A percentile compares a stretch with the other conserved stretches of the same genome.
Conservation (phyloP, 108 stramenopile genomes). For the Skeletonema menzelii region DNA sequence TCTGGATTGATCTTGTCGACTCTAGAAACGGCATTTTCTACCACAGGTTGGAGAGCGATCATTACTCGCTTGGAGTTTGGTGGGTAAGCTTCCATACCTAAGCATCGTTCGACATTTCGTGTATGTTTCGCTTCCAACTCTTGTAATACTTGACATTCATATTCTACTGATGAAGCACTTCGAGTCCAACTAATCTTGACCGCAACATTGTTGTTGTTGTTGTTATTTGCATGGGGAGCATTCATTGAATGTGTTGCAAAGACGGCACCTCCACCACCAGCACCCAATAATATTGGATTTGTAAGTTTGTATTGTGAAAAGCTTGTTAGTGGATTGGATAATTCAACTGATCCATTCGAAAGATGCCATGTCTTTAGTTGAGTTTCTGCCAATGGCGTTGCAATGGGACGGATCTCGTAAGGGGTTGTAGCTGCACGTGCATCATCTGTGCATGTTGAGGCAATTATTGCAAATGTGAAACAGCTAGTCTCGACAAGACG, state of each 20-base stretch:
- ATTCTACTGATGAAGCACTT: constrained; percentile 45
- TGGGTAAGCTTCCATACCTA: constrained; percentile 35
- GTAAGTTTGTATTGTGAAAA: constrained; percentile 8
- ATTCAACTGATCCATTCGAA: background rate
- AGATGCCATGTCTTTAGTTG: background rate
- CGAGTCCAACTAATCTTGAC: constrained; percentile 58
- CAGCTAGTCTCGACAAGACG: background rate
- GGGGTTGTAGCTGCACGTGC: background rate
- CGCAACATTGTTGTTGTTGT: constrained; percentile 6
- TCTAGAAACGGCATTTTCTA: constrained; percentile 27
- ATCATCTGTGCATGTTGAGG: background rate
- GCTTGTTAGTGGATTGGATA: background rate
- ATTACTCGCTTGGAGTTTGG: constrained; percentile 37
- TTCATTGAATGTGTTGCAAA: constrained; percentile 8
- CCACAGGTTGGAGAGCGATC: constrained; percentile 48
- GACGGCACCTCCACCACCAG: constrained; percentile 40
- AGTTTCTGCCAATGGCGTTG: background rate
- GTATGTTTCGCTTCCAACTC: constrained; percentile 35
- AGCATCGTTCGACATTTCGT: constrained; percentile 45
- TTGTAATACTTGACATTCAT: constrained; percentile 48
- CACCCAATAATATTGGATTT: constrained; percentile 8
- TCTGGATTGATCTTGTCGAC: constrained; percentile 17
- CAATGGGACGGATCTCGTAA: background rate
- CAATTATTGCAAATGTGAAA: background rate
- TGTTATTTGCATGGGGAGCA: background rate